Conservation (phyloP, 345 rosid species). For the Gossypioides kirkii region DNA sequence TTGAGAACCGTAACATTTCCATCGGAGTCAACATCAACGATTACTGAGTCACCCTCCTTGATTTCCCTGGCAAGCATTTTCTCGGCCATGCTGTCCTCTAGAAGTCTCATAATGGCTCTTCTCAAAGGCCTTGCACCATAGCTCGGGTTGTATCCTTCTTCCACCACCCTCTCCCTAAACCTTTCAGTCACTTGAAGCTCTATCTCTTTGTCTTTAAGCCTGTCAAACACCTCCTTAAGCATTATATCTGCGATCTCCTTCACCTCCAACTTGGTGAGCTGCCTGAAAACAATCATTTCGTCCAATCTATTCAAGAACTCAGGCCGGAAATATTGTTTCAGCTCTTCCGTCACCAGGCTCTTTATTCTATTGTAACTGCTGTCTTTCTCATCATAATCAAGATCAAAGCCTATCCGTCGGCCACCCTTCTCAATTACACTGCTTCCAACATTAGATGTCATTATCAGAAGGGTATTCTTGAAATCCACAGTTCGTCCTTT, state of each 20-base stretch:
- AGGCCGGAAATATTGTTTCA: conserved; percentile 87
- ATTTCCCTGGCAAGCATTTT: conserved; percentile 94
- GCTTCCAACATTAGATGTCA: conserved; percentile 98
- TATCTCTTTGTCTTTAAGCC: conserved; percentile 69
- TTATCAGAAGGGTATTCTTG: conserved; percentile 90
- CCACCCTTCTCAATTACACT: conserved; percentile 95
- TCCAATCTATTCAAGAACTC: conserved; percentile 96
- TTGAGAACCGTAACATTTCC: conserved; percentile 82
- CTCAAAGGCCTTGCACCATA: conserved; percentile 96
- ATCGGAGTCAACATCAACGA: conserved; percentile 74
- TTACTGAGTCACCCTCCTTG: conserved; percentile 88
- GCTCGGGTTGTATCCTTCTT: conserved; percentile 96
- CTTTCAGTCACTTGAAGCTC: conserved; percentile 97
- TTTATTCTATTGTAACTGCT: conserved; percentile 87
- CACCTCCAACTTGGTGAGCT: conserved; percentile 92
- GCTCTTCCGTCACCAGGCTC: conserved; percentile 87
- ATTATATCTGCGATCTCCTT: conserved; percentile 91
- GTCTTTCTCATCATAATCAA: conserved; percentile 85
- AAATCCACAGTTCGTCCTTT: conserved; percentile 97
- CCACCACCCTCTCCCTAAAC: conserved; percentile 81
- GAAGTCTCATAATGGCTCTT: conserved; percentile 90
- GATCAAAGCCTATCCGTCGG: conserved; percentile 82
- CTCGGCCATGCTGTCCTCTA: conserved; percentile 99
- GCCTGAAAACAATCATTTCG: conserved; percentile 95
- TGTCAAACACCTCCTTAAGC: conserved; percentile 79